Percentiles rank a stretch among this genome's conserved stretches.
These are phyloP conservation scores for Candida qinlingensis DNA, from an alignment of 805 yeast genomes.

Conservation along the genomic window DNA sequence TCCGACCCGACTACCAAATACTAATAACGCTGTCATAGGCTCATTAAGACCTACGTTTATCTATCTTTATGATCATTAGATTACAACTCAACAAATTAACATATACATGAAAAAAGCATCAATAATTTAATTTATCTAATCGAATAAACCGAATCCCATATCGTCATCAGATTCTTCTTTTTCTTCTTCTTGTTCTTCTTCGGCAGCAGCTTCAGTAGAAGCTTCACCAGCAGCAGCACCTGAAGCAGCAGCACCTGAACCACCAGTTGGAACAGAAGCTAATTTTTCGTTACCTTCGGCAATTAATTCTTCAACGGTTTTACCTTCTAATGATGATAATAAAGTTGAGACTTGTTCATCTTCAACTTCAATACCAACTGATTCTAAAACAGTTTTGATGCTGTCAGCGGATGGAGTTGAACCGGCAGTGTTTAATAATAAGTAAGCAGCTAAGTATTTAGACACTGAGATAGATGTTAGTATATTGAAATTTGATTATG, in stretches of 20 bases:
- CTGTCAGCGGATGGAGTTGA: constrained; percentile 90
- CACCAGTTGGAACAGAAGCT: constrained; percentile 97
- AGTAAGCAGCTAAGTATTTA: constrained; percentile 99
- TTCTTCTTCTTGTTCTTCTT: constrained; percentile 61
- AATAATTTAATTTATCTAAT: constrained; percentile 47
- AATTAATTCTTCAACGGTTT: constrained; percentile 82
- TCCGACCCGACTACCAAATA: not conserved
- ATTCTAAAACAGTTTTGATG: constrained; percentile 79
- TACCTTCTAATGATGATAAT: constrained; percentile 87
- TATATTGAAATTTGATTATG: not conserved
- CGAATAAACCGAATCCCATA: constrained; percentile 98
- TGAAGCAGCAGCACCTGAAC: constrained; percentile 84
- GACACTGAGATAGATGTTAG: constrained; percentile 23
- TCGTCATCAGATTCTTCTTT: constrained; percentile 65
- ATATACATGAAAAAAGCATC: not conserved
- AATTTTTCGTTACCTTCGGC: constrained; percentile 95
- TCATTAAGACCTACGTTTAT: too few species aligned
- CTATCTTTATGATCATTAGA: constrained; percentile 12
- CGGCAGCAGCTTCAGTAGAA: constrained; percentile 70
- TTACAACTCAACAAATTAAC: constrained; percentile 5
- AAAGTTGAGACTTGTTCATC: constrained; percentile 78
- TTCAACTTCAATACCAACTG: constrained; percentile 96
- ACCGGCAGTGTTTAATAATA: constrained; percentile 97
- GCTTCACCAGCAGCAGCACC: constrained; percentile 68
- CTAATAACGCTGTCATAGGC: not conserved